A percentile compares a stretch with the other conserved stretches of the same genome.
Conservation (phyloP, 2,329 filamentous ascomycete genomes). For the Diaporthe australafricana region DNA sequence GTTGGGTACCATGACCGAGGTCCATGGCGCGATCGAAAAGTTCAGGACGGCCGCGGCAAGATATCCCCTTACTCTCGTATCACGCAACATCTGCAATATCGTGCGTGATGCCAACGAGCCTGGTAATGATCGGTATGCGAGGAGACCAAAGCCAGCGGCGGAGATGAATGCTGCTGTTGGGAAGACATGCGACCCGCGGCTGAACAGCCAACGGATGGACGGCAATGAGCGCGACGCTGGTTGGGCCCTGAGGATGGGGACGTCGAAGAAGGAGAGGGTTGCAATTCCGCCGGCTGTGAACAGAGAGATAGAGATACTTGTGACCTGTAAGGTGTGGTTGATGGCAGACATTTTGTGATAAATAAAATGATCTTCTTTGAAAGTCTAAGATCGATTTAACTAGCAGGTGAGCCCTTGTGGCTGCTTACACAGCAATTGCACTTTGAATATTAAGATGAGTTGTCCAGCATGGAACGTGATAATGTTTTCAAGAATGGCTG, state of each 20-base stretch:
- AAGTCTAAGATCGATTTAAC: too few relatives aligned
- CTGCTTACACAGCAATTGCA: background rate
- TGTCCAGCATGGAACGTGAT: background rate
- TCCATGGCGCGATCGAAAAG: slow-evolving; percentile 28
- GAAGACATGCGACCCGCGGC: slow-evolving; percentile 50
- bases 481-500: background rate
- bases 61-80: slow-evolving; percentile 3
- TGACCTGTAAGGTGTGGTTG: slow-evolving; percentile 37
- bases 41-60: slow-evolving; percentile 26
- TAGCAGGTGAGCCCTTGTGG: background rate
- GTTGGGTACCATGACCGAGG: slow-evolving; percentile 30
- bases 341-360: slow-evolving; percentile 5
- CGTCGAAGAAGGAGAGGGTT: slow-evolving; percentile 47
- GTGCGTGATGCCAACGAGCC: background rate
- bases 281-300: slow-evolving; percentile 49
- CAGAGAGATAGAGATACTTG: slow-evolving; percentile 47
- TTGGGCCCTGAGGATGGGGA: slow-evolving; percentile 47
- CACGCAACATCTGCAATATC: background rate
- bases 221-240: slow-evolving; percentile 51
- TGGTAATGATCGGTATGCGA: slow-evolving; percentile 40
- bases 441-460: background rate
- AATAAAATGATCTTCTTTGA: too few relatives aligned
- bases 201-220: slow-evolving; percentile 50
- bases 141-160: slow-evolving; percentile 44
- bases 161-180: slow-evolving; percentile 45